Evolutionary conservation across 1,284 basidiomycete species (phyloP), one percentile per base, ranked within the genome.

Genomic region (Cutaneotrichosporon cyanovorans): DNA sequence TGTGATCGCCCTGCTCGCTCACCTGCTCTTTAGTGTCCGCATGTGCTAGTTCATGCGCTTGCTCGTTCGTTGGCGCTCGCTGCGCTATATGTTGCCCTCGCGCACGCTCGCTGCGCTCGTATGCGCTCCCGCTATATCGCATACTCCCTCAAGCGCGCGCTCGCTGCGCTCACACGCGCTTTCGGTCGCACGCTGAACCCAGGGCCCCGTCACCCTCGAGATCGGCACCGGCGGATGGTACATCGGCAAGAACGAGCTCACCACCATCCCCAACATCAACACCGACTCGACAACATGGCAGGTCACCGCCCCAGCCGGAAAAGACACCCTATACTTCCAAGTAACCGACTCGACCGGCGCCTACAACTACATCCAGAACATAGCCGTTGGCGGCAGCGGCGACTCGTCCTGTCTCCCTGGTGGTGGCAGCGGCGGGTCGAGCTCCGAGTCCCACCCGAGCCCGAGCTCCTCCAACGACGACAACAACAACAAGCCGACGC

Each of bases 171-270:
- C 8, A 7, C 7, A 28, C 12, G 8, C 12, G 25, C 25, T 7
- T 28, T n/a, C n/a, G 12, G 25, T 7, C 25, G 12, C 25, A 14
- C 8, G 31, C 43, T 45, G 30, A 45, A 20, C 31, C 36, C 54
- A 68, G 65, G 49, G 56, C 40, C 48, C 54, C n/a, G 63, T 65
- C 31, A 45, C 54, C 8, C 54, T 71, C 18, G 35, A 51, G 28
- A 68, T 71, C 34, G 66, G 61, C 25, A 50, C 52, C 15, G 68
- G 66, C 19, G 68, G 68, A 2, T 59, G 59, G 39, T 71, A 71
- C 54, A 50, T 66, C 44, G 60, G 63, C 25, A 55, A 51, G 5
- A 38, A 44, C 5, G 46, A 59, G 33, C 42, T 57, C 42, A 51
- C 54, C 25, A 52, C 47, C 20, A 32, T 66, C 33, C 15, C 18